Evolutionary conservation across 768 basidiomycete genomes (phyloP).

Genomic region (Mycena floridula): DNA sequence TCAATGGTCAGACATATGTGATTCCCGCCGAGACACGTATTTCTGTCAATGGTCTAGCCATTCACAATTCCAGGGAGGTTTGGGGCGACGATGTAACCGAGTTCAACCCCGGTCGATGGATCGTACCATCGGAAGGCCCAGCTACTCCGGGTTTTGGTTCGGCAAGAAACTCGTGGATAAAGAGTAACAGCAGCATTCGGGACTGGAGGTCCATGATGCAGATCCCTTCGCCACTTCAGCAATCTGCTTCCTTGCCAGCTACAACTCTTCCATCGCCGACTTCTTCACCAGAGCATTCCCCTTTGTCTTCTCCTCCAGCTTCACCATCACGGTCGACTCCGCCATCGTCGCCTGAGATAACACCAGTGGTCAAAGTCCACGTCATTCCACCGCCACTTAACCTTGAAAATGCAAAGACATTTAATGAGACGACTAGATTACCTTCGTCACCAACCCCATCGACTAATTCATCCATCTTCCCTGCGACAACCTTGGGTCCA

Average conservation of each 20-base stretch:
- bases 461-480: no score
- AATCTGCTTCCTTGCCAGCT: no score
- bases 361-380: neutral
- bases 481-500: neutral
- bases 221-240: neutral
- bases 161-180: no score
- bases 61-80: conserved; percentile 4
- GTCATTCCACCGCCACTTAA: neutral
- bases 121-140: no score
- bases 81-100: conserved; percentile 6
- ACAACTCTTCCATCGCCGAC: no score
- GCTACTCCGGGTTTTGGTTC: no score
- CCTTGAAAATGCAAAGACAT: neutral
- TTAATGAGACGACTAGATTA: neutral
- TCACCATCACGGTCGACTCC: neutral
- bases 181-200: no score
- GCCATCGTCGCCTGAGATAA: neutral
- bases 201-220: neutral
- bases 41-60: conserved; percentile 1
- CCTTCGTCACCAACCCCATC: no score
- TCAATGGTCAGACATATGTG: neutral
- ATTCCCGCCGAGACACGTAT: conserved; percentile 5
- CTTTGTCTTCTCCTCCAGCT: neutral
- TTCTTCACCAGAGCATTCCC: no score
- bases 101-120: conserved; percentile 7